A percentile compares a stretch with the other conserved stretches of the same genome.
phyloP scores from a whole-genome alignment of 257 asterid genomes.

The Ligustrum vulgare region DNA sequence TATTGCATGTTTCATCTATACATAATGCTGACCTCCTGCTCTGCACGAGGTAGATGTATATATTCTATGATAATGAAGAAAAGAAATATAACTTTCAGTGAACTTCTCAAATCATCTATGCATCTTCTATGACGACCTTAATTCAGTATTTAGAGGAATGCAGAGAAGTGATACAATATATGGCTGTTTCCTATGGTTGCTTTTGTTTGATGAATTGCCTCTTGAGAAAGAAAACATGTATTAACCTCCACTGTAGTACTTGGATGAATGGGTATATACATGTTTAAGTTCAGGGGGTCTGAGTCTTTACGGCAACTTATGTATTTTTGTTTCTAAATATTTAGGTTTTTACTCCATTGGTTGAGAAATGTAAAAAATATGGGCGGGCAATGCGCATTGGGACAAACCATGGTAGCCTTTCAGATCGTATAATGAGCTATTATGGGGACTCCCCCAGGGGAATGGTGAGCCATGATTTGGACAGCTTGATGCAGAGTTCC shows the following conservation, averaged over 20 bases:
- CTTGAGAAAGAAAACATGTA: background rate
- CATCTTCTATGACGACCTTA: background rate
- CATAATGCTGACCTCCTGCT: background rate
- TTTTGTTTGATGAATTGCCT: background rate
- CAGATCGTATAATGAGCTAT: conserved; percentile 98
- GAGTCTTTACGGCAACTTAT: background rate
- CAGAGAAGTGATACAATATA: background rate
- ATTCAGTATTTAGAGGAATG: background rate
- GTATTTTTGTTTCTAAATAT: conserved; percentile 14
- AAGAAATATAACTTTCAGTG: background rate
- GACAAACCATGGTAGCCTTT: conserved; percentile 99
- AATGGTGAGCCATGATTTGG: conserved; percentile 60
- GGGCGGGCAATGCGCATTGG: conserved; percentile 99
- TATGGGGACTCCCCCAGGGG: conserved; percentile 99
- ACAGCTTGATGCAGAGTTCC: conserved; percentile 8
- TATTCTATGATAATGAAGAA: background rate
- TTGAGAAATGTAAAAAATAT: conserved; percentile 89
- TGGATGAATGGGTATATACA: background rate
- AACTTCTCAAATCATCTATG: background rate
- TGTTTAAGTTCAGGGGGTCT: background rate
- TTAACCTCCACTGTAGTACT: background rate
- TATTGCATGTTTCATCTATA: background rate
- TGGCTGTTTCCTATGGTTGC: background rate
- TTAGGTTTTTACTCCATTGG: conserved; percentile 95
- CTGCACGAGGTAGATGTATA: background rate